Percentiles rank a stretch among this genome's conserved stretches.
These are phyloP conservation scores for Coemansia sp. DNA, from an alignment of 192 early-diverging fungal genomes.

Conservation along the genomic window DNA sequence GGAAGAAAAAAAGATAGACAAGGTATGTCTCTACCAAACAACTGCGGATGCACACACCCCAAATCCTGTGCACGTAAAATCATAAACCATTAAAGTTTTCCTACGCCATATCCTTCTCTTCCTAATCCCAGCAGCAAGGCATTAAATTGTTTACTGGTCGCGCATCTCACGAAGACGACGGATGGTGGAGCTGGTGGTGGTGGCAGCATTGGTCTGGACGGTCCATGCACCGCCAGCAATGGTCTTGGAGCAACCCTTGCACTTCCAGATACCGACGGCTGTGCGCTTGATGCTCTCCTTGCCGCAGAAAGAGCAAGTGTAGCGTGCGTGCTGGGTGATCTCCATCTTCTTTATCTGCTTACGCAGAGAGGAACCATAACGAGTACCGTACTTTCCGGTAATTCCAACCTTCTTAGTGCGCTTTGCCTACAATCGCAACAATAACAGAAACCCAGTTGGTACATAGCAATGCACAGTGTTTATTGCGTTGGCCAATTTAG, in stretches of 20 bases:
- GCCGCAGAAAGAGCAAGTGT: constrained; percentile 99
- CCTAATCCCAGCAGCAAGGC: neutral
- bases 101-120: neutral
- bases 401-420: constrained; percentile 99
- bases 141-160: constrained; percentile 69
- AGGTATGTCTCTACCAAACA: neutral
- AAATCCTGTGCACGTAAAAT: neutral
- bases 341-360: constrained; percentile 99
- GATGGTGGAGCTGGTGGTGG: constrained; percentile 89
- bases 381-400: constrained; percentile 99
- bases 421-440: constrained; percentile 67
- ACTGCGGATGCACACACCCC: neutral
- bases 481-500: too few species aligned
- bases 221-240: constrained; percentile 99
- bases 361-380: constrained; percentile 99
- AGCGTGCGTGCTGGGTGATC: constrained; percentile 99
- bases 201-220: constrained; percentile 78
- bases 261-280: constrained; percentile 99
- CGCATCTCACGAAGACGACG: constrained; percentile 96
- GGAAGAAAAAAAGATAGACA: neutral
- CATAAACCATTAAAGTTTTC: constrained; percentile 5
- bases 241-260: constrained; percentile 91
- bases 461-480: too few species aligned
- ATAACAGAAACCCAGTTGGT: neutral
- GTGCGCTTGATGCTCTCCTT: constrained; percentile 94